A percentile compares a stretch with the other conserved stretches of the same genome.
These are phyloP conservation scores for Ulota crispa DNA, from an alignment of 225 moss, liverwort and hornwort genomes.

Conservation along the genomic window DNA sequence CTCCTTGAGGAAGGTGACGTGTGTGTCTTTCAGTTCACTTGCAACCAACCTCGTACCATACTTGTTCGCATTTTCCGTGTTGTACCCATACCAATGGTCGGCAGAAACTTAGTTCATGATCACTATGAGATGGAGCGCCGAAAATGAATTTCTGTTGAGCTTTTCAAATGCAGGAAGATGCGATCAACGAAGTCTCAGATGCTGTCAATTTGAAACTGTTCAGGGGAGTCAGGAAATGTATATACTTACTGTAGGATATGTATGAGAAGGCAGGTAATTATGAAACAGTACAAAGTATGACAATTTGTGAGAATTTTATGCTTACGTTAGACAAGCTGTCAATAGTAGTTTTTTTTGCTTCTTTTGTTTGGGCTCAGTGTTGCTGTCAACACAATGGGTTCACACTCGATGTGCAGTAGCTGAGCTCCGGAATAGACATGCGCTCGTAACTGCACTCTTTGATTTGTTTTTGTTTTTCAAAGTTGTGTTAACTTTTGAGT, in stretches of 20 bases:
- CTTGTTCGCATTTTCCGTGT: slow-evolving; percentile 44
- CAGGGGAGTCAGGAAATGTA: neutral
- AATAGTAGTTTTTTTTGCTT: neutral
- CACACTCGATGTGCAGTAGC: neutral
- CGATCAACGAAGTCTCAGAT: neutral
- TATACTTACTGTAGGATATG: neutral
- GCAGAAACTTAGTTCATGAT: slow-evolving; percentile 4
- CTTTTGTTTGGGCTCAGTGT: neutral
- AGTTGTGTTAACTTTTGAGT: too few species aligned
- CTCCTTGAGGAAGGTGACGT: slow-evolving; percentile 50
- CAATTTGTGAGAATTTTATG: neutral
- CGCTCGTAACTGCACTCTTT: too few species aligned
- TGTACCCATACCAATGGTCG: slow-evolving; percentile 14
- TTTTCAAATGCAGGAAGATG: neutral
- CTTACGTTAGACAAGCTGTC: neutral
- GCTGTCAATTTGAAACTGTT: slow-evolving; percentile 1
- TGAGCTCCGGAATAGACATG: neutral
- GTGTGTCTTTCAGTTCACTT: slow-evolving; percentile 35
- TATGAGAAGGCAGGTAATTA: neutral
- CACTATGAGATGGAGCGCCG: slow-evolving; percentile 29
- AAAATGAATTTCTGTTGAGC: neutral
- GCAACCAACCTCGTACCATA: slow-evolving; percentile 30
- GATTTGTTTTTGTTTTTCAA: too few species aligned
- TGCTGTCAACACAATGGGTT: neutral
- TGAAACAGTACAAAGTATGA: neutral